phyloP scores from a whole-genome alignment of 169 alveolate species.

The Eimeria praecox region DNA sequence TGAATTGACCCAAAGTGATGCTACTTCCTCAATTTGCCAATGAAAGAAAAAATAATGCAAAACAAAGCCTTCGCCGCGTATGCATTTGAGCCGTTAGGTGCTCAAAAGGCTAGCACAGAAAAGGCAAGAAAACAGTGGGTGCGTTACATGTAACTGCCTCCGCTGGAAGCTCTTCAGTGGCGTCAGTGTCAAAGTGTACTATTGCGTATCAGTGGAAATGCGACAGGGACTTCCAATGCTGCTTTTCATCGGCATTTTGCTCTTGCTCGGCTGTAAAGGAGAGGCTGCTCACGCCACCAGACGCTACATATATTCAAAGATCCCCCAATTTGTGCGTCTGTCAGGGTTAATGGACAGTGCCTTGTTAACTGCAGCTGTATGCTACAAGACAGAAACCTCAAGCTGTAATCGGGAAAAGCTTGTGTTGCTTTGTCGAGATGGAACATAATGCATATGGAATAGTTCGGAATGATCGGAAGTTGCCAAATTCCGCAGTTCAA shows the following conservation, averaged over 20 bases:
- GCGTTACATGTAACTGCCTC: not conserved
- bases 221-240: not conserved
- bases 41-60: not conserved
- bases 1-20: not conserved
- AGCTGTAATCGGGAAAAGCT: not conserved
- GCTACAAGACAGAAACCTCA: not conserved
- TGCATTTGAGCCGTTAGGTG: not conserved
- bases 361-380: not conserved
- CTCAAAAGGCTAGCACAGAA: not conserved
- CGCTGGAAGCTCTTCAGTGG: not conserved
- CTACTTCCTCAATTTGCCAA: not conserved
- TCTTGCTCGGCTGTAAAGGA: no score
- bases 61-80: not conserved
- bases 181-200: not conserved
- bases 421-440: not conserved
- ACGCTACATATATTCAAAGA: no score
- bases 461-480: not conserved
- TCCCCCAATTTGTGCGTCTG: no score
- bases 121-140: not conserved
- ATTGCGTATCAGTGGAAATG: not conserved
- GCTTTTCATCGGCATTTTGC: not conserved
- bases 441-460: not conserved
- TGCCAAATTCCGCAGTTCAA: not conserved
- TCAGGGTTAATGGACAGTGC: not conserved
- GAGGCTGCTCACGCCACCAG: no score